Conservation (phyloP, 2,329 filamentous ascomycete genomes). For the Pyrenochaeta sp. region DNA sequence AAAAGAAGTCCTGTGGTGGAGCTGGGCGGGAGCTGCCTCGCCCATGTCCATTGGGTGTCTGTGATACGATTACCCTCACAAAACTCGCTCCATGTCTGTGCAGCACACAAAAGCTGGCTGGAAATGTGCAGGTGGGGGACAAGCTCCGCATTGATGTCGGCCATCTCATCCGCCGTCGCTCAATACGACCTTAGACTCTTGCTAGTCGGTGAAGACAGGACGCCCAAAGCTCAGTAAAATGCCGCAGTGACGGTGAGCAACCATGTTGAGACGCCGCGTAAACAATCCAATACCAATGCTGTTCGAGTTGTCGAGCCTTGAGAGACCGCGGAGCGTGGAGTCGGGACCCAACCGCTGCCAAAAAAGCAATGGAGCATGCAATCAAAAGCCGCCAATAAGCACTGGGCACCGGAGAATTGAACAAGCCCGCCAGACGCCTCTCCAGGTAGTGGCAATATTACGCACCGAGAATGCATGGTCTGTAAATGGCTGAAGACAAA, state of each 20-base stretch:
- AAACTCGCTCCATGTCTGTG: slow-evolving; percentile 26
- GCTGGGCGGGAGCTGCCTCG: slow-evolving; percentile 7
- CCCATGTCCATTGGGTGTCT: slow-evolving; percentile 17
- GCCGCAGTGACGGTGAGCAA: slow-evolving; percentile 18
- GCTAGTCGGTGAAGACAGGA: slow-evolving; percentile 16
- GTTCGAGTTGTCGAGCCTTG: slow-evolving; percentile 11
- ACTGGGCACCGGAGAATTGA: slow-evolving; percentile 3
- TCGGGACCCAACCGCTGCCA: slow-evolving; percentile 11
- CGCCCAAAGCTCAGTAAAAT: slow-evolving; percentile 17
- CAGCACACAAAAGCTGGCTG: slow-evolving; percentile 24
- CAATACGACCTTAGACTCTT: slow-evolving; percentile 14
- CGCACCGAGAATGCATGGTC: slow-evolving; percentile 7
- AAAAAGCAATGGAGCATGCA: slow-evolving; percentile 22
- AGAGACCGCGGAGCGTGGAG: slow-evolving; percentile 1
- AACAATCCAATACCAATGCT: neutral
- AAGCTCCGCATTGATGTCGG: slow-evolving; percentile 19
- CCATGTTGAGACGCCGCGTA: neutral
- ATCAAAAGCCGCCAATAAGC: slow-evolving; percentile 10
- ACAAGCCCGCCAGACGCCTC: slow-evolving; percentile 10
- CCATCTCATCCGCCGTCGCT: slow-evolving; percentile 23
- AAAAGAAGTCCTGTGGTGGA: slow-evolving; percentile 6
- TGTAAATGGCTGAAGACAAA: slow-evolving; percentile 14
- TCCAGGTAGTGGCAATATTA: slow-evolving; percentile 3
- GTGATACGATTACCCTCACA: slow-evolving; percentile 46
- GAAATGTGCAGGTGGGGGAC: slow-evolving; percentile 27